These are phyloP conservation scores for Rhypophila decipiens DNA, from an alignment of 495 filamentous ascomycete genomes.

Conservation along the genomic window DNA sequence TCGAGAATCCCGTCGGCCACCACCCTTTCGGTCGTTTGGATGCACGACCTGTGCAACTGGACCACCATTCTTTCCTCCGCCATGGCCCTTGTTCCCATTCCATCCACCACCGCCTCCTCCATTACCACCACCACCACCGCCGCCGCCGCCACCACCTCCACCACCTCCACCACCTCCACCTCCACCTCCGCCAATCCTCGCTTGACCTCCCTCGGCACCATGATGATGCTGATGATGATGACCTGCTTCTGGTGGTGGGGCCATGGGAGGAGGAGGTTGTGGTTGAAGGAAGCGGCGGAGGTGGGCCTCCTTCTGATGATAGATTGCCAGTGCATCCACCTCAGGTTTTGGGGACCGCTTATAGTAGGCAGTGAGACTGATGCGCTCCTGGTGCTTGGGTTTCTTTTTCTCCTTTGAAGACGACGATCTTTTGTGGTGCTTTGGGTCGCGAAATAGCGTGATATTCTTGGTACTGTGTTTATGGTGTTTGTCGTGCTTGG, in stretches of 20 bases:
- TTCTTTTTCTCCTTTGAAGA: not conserved
- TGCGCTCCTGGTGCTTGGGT: conserved; percentile 12
- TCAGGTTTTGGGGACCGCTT: conserved; percentile 23
- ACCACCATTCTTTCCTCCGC: not conserved
- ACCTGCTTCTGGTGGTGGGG: not conserved
- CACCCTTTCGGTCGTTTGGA: not conserved
- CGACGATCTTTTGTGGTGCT: not conserved
- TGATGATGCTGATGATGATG: not conserved
- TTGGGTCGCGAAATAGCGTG: not conserved
- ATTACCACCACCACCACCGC: not conserved
- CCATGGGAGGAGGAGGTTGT: conserved; percentile 1
- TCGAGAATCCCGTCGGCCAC: not conserved
- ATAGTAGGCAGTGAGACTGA: conserved; percentile 33
- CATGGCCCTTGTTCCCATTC: not conserved
- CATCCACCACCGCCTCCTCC: not conserved
- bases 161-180: not conserved
- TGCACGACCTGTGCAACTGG: not conserved
- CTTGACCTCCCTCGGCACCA: not conserved
- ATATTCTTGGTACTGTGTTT: not conserved
- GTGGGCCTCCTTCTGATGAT: conserved; percentile 5
- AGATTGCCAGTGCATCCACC: conserved; percentile 19
- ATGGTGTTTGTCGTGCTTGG: conserved; percentile 5
- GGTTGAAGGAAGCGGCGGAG: not conserved
- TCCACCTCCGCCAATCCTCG: not conserved
- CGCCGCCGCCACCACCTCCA: not conserved